These are phyloP conservation scores for Symmetrospora coprosmae DNA, from an alignment of 768 basidiomycete species.

Conservation along the genomic window DNA sequence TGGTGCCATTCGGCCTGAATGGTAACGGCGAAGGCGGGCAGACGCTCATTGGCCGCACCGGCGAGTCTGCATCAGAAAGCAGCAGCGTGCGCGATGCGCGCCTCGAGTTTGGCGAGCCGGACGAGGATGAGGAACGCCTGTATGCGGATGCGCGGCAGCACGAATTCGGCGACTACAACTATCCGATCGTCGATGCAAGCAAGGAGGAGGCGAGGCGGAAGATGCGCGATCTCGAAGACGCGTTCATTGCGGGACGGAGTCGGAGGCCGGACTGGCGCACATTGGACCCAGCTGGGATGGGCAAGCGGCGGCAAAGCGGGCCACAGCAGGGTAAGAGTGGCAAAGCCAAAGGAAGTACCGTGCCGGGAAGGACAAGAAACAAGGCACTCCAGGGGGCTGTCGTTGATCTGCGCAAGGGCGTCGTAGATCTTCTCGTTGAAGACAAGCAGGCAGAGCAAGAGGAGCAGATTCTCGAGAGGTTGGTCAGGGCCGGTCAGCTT, in stretches of 20 bases:
- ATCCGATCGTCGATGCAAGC: slow-evolving; percentile 32
- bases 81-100: slow-evolving; percentile 27
- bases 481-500: neutral
- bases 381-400: too few relatives aligned
- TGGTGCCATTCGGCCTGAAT: slow-evolving; percentile 28
- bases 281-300: slow-evolving; percentile 8
- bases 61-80: neutral
- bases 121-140: slow-evolving; percentile 58
- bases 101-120: slow-evolving; percentile 55
- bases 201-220: slow-evolving; percentile 43
- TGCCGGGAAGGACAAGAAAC: slow-evolving; percentile 8
- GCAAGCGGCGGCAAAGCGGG: slow-evolving; percentile 16
- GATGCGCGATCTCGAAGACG: slow-evolving; percentile 75
- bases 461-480: slow-evolving; percentile 46
- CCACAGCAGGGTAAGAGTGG: neutral
- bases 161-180: slow-evolving; percentile 45
- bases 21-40: slow-evolving; percentile 37
- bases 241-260: slow-evolving; percentile 51
- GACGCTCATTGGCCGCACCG: slow-evolving; percentile 17
- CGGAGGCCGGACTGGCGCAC: neutral
- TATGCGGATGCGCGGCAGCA: slow-evolving; percentile 63
- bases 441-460: slow-evolving; percentile 46
- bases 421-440: slow-evolving; percentile 77
- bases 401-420: slow-evolving; percentile 43
- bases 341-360: neutral